Evolutionary conservation across 345 rosid species (phyloP), one percentile per base, ranked within the genome.

Genomic region (Microthlaspi erraticum): DNA sequence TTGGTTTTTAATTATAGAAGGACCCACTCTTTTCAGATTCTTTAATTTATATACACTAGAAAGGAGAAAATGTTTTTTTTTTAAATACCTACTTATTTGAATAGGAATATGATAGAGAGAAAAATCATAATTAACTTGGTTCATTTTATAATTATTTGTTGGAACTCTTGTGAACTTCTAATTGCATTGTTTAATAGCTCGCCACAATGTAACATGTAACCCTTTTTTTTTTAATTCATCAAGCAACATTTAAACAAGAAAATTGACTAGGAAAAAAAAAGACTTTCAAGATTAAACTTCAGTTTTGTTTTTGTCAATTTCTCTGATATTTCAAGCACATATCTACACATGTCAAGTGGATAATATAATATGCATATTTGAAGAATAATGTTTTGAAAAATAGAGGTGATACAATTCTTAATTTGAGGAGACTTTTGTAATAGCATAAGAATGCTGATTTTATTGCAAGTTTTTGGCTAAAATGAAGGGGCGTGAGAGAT

Each of bases 1-100:
- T 38, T n/a, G 38, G 7, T 11, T 54, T 62, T 69, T 17, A 7
- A 49, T 59, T 41, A 10, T 32, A 26, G 31, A 11, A 58, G 39
- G 66, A 4, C 46, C 71, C 60, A 73, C 66, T 39, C 19, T 57
- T 56, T 73, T 48, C 3, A 48, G 53, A 65, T 64, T 73, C 59
- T 34, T 72, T 63, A 62, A 10, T 38, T 23, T 51, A n/a, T 49
- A 64, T 65, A 53, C 20, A 41, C 32, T 9, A 41, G 9, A 55
- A 37, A 31, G 42, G 6, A 29, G 42, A 52, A 31, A 32, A 12
- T 10, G 5, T 0, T 38, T 29, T 4, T 0, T 39, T 31, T 4
- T 0, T 5, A 60, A 50, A 41, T 60, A 18, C 60, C 11, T 37
- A 39, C 11, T 23, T 63, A 33, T 53, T 53, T 18, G 37, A 33